Conservation (phyloP, 2,329 filamentous ascomycete species). For the Aureobasidium sp. region DNA sequence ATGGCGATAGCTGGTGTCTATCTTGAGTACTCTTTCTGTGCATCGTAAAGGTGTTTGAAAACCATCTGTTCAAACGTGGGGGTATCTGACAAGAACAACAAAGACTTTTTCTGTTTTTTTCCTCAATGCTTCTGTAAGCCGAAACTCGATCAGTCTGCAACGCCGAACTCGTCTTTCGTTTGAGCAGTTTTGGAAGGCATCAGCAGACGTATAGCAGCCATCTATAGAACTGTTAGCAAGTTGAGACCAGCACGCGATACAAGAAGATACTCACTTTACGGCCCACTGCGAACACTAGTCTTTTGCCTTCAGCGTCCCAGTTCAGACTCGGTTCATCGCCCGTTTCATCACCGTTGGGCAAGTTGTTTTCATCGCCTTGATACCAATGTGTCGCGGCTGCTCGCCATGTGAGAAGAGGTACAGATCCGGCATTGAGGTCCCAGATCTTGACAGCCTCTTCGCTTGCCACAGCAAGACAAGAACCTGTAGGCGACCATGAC, state of each 20-base stretch:
- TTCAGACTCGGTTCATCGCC: conserved; percentile 31
- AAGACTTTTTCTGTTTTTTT: background rate
- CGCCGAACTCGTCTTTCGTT: background rate
- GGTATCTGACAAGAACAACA: background rate
- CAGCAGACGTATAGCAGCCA: conserved; percentile 12
- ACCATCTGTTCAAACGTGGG: background rate
- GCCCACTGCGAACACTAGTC: conserved; percentile 41
- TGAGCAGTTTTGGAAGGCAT: background rate
- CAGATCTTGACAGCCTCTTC: conserved; percentile 38
- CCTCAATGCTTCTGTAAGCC: background rate
- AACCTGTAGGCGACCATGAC: conserved; percentile 36
- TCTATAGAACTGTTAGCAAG: background rate
- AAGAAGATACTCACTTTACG: background rate
- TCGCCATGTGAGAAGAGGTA: conserved; percentile 22
- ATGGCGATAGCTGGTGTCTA: background rate
- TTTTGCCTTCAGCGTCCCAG: conserved; percentile 47
- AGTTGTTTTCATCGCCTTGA: conserved; percentile 17
- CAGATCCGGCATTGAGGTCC: conserved; percentile 21
- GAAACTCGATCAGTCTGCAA: background rate
- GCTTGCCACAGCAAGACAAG: conserved; percentile 35
- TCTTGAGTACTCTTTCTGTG: background rate
- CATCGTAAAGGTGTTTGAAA: background rate
- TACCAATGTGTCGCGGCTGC: conserved; percentile 17
- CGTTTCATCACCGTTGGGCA: conserved; percentile 11
- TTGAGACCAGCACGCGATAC: background rate